These are phyloP conservation scores for Piloderma croceum DNA, from an alignment of 768 basidiomycete genomes.

Conservation along the genomic window DNA sequence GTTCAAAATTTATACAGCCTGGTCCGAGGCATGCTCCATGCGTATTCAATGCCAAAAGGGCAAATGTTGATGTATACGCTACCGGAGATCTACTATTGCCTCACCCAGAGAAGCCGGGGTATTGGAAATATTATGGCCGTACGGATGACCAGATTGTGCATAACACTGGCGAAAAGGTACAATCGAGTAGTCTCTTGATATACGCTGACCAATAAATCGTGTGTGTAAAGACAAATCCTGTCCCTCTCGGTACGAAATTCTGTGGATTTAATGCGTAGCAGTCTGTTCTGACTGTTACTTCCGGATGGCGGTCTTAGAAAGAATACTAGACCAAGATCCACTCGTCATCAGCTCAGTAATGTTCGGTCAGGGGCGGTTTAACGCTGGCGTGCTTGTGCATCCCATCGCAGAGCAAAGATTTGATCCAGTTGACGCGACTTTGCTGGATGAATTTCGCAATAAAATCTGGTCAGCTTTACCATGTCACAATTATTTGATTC, in stretches of 20 bases:
- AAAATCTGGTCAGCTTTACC: constrained; percentile 19
- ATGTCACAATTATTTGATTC: too few relatives aligned
- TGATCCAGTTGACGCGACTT: constrained; percentile 18
- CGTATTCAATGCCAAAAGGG: constrained; percentile 29
- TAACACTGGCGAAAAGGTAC: constrained; percentile 39
- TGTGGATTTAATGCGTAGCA: constrained; percentile 1
- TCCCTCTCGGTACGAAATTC: constrained; percentile 29
- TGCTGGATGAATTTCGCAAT: constrained; percentile 15
- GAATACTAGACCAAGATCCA: constrained; percentile 28
- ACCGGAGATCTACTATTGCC: constrained; percentile 39
- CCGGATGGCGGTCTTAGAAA: too few relatives aligned
- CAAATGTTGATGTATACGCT: constrained; percentile 35
- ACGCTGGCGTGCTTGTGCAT: constrained; percentile 35
- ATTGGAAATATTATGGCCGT: constrained; percentile 35
- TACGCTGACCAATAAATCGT: not conserved
- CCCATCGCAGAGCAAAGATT: constrained; percentile 19
- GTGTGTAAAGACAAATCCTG: constrained; percentile 33
- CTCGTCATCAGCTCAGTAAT: constrained; percentile 27
- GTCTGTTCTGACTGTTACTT: too few relatives aligned
- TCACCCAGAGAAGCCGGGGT: constrained; percentile 36
- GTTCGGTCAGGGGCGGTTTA: constrained; percentile 33
- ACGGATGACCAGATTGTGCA: constrained; percentile 42
- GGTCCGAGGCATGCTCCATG: constrained; percentile 14
- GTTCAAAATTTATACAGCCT: too few relatives aligned
- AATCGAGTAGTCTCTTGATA: not conserved